These are phyloP conservation scores for Chytriomyces sp. DNA, from an alignment of 192 early-diverging fungal species.

Conservation along the genomic window DNA sequence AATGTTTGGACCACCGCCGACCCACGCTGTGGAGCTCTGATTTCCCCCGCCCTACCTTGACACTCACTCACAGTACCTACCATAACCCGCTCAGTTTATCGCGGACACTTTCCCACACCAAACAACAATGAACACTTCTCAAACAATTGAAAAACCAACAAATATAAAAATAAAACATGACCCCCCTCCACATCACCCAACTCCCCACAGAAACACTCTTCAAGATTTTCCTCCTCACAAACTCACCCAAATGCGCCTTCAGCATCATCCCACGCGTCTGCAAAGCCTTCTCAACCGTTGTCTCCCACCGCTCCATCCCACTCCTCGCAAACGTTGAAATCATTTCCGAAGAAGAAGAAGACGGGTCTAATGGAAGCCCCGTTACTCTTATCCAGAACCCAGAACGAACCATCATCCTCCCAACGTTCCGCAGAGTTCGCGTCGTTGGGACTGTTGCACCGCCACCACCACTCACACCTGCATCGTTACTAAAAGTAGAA, in stretches of 20 bases:
- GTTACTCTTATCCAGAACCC: conserved; percentile 24
- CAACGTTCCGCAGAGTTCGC: conserved; percentile 13
- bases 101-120: no score
- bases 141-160: no score
- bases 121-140: no score
- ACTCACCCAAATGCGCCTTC: conserved; percentile 21
- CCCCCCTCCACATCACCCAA: neutral
- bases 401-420: conserved; percentile 14
- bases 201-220: conserved; percentile 32
- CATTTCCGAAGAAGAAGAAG: conserved; percentile 34
- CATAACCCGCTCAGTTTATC: no score
- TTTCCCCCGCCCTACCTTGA: no score
- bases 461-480: neutral
- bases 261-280: conserved; percentile 28
- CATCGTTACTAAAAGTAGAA: neutral
- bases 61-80: no score
- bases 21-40: no score
- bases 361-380: conserved; percentile 4
- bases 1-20: neutral
- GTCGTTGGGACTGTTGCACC: neutral
- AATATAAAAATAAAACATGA: neutral
- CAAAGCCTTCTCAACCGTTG: neutral
- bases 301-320: conserved; percentile 14
- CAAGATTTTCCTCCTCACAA: conserved; percentile 27
- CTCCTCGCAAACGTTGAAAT: conserved; percentile 30